These are phyloP conservation scores for Dothiorella sarmentorum DNA, from an alignment of 2,329 filamentous ascomycete species.

Conservation along the genomic window DNA sequence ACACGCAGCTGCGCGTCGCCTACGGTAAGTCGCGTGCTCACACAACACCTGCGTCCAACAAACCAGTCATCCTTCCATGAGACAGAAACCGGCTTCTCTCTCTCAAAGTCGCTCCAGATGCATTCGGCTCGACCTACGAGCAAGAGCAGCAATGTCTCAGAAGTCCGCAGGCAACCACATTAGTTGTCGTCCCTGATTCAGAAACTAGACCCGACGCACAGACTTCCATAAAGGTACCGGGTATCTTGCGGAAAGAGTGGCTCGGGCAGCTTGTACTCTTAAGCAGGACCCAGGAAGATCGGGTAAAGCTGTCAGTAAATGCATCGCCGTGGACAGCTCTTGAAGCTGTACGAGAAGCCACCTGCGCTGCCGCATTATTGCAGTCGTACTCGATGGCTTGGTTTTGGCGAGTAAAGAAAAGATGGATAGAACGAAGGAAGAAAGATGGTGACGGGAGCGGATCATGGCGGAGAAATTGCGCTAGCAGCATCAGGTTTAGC, in stretches of 20 bases:
- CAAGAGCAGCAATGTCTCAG: slow-evolving; percentile 27
- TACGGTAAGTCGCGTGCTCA: neutral
- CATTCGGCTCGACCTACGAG: slow-evolving; percentile 24
- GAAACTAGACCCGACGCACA: neutral
- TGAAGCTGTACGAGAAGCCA: neutral
- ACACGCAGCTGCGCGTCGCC: slow-evolving; percentile 16
- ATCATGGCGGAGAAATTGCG: neutral
- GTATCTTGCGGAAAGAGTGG: slow-evolving; percentile 18
- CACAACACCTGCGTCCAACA: neutral
- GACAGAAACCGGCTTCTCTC: slow-evolving; percentile 23
- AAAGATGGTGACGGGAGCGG: neutral
- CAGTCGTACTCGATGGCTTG: no score
- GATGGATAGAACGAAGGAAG: neutral
- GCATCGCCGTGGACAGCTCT: slow-evolving; percentile 1
- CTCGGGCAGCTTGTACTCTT: slow-evolving; percentile 21
- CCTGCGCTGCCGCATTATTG: slow-evolving; percentile 16
- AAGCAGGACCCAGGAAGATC: slow-evolving; percentile 5
- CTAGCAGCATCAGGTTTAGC: neutral
- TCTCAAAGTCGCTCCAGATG: slow-evolving; percentile 20
- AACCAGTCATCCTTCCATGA: neutral
- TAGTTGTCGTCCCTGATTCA: slow-evolving; percentile 16
- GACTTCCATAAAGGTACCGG: neutral
- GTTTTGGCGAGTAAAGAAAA: neutral
- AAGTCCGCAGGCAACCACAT: slow-evolving; percentile 22
- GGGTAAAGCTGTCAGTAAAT: neutral